phyloP scores from a whole-genome alignment of 169 alveolate genomes.

The Prorocentrum cordatum region DNA sequence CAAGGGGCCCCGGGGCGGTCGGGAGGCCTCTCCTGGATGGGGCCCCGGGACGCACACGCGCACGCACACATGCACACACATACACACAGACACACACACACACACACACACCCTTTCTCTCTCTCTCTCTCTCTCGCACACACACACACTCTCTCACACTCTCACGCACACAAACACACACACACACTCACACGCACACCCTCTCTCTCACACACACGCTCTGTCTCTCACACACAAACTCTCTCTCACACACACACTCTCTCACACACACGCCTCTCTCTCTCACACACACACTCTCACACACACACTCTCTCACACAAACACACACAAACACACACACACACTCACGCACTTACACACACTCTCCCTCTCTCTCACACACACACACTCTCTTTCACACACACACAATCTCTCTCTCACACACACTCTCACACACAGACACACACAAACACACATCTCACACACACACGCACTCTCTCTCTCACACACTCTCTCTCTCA shows the following conservation, averaged over 20 bases:
- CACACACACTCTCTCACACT: neutral
- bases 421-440: neutral
- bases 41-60: neutral
- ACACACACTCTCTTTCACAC: neutral
- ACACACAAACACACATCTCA: neutral
- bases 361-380: neutral
- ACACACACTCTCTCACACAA: neutral
- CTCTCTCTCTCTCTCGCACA: neutral
- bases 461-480: neutral
- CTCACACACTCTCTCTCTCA: neutral
- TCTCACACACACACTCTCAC: neutral
- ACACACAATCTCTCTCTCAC: neutral
- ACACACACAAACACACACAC: neutral
- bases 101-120: neutral
- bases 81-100: neutral
- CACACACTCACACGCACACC: neutral
- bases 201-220: neutral
- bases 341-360: neutral
- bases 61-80: neutral
- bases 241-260: neutral
- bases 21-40: no score
- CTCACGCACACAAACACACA: neutral
- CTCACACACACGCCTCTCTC: no score
- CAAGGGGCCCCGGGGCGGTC: no score
- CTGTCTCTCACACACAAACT: neutral